Percentiles rank a stretch among this genome's conserved stretches.
phyloP scores from a whole-genome alignment of 1,284 basidiomycete genomes.

The Inonotus obliquus region DNA sequence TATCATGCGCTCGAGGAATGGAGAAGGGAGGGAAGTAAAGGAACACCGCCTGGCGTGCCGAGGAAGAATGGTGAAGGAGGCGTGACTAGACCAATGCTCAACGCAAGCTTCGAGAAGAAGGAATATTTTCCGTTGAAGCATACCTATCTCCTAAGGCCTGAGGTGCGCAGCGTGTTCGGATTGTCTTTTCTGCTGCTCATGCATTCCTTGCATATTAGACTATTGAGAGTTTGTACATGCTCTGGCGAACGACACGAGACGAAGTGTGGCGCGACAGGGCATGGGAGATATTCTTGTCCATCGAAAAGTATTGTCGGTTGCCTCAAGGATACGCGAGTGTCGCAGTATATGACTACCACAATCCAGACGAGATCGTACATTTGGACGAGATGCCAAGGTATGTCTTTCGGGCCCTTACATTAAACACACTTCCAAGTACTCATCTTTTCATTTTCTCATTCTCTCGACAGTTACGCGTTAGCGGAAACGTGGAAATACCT shows the following conservation, averaged over 20 bases:
- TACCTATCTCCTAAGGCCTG: conserved; percentile 56
- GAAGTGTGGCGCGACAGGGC: conserved; percentile 69
- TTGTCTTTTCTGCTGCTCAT: background rate
- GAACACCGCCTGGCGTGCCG: conserved; percentile 49
- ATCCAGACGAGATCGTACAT: conserved; percentile 25
- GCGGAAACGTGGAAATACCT: conserved; percentile 55
- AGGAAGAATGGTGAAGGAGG: conserved; percentile 27
- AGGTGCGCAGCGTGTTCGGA: conserved; percentile 38
- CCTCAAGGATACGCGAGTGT: conserved; percentile 56
- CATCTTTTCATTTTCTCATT: background rate
- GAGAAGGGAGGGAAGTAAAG: conserved; percentile 39
- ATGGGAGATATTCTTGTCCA: conserved; percentile 70
- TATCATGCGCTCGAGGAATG: conserved; percentile 48
- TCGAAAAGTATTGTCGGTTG: conserved; percentile 54
- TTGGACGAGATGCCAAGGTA: conserved; percentile 71
- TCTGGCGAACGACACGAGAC: conserved; percentile 72
- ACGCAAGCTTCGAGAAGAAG: conserved; percentile 22
- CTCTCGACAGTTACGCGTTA: conserved; percentile 51
- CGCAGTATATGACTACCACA: conserved; percentile 39
- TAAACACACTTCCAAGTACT: background rate
- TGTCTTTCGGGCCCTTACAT: conserved; percentile 11
- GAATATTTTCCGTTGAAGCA: conserved; percentile 38
- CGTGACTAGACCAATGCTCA: conserved; percentile 16
- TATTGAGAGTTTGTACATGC: conserved; percentile 62
- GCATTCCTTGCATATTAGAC: conserved; percentile 37